A percentile compares a stretch with the other conserved stretches of the same genome.
Evolutionary conservation across 1,139 yeast species (phyloP).

Genomic region (Yamadazyma blattariae): DNA sequence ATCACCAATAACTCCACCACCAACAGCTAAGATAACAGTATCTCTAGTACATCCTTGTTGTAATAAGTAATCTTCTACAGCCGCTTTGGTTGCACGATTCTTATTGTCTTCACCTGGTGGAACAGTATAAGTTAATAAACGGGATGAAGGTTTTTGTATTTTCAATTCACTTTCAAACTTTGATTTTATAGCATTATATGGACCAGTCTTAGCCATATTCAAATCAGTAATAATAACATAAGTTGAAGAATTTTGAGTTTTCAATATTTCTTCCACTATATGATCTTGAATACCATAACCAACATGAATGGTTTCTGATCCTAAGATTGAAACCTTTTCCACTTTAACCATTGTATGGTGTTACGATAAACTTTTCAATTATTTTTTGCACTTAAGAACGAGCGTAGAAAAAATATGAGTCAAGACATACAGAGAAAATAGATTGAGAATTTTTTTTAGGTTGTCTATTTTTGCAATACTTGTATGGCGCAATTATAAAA

Average conservation of each 20-base stretch:
- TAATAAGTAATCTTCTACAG: slow-evolving; percentile 86
- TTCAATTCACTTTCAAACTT: slow-evolving; percentile 31
- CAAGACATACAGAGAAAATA: not conserved
- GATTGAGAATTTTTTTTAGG: too few relatives aligned
- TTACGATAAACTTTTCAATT: not conserved
- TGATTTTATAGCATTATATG: slow-evolving; percentile 40
- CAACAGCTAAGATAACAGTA: slow-evolving; percentile 90
- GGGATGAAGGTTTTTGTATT: slow-evolving; percentile 42
- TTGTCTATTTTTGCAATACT: too few relatives aligned
- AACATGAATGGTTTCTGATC: slow-evolving; percentile 82
- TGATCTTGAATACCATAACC: slow-evolving; percentile 82
- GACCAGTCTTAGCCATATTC: slow-evolving; percentile 70
- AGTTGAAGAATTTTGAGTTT: slow-evolving; percentile 73
- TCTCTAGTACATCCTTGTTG: slow-evolving; percentile 93
- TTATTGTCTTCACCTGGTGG: slow-evolving; percentile 95
- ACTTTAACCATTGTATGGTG: slow-evolving; percentile 23
- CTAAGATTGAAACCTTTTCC: slow-evolving; percentile 69
- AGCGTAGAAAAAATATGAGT: slow-evolving; percentile 1
- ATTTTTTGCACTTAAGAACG: not conserved
- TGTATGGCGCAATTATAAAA: not conserved
- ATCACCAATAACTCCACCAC: slow-evolving; percentile 99
- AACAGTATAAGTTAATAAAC: slow-evolving; percentile 71
- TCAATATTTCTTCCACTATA: slow-evolving; percentile 66
- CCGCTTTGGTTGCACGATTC: slow-evolving; percentile 84
- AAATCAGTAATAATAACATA: slow-evolving; percentile 89